Evolutionary conservation across 1,139 yeast genomes (phyloP).

Genomic region (Lodderomyces theae): DNA sequence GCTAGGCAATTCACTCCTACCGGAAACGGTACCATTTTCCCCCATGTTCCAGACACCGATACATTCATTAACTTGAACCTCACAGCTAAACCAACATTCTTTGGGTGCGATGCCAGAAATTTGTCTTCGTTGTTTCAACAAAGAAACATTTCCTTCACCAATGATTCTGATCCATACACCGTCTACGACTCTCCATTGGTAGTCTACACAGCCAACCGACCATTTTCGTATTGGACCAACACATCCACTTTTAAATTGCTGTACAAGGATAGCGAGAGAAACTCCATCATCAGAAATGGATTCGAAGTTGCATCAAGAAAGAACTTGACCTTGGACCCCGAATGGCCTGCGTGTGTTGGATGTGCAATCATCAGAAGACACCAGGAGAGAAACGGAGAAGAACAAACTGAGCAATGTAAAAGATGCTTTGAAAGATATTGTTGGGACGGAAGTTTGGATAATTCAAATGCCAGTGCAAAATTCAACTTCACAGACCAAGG

Average conservation of each 20-base stretch:
- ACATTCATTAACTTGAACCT: constrained; percentile 63
- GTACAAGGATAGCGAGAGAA: constrained; percentile 57
- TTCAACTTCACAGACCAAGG: constrained; percentile 50
- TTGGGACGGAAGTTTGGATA: constrained; percentile 62
- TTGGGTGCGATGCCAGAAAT: constrained; percentile 78
- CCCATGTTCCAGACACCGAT: constrained; percentile 76
- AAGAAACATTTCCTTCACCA: constrained; percentile 19
- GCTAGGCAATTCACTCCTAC: constrained; percentile 64
- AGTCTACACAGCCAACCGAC: constrained; percentile 76
- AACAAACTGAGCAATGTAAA: constrained; percentile 69
- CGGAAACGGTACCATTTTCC: constrained; percentile 69
- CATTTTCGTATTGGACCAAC: constrained; percentile 65
- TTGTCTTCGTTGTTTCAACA: constrained; percentile 45
- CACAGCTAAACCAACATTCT: constrained; percentile 71
- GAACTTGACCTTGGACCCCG: constrained; percentile 68
- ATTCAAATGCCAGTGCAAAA: constrained; percentile 13
- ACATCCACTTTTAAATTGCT: constrained; percentile 68
- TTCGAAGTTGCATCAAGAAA: constrained; percentile 73
- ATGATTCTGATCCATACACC: constrained; percentile 18
- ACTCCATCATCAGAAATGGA: constrained; percentile 70
- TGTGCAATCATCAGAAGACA: constrained; percentile 87
- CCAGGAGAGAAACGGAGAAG: constrained; percentile 65
- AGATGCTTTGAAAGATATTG: constrained; percentile 73
- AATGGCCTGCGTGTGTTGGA: constrained; percentile 78
- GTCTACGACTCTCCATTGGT: constrained; percentile 63